A percentile compares a stretch with the other conserved stretches of the same genome.
These are phyloP conservation scores for Coprinopsis sp. DNA, from an alignment of 768 basidiomycete species.

Conservation along the genomic window DNA sequence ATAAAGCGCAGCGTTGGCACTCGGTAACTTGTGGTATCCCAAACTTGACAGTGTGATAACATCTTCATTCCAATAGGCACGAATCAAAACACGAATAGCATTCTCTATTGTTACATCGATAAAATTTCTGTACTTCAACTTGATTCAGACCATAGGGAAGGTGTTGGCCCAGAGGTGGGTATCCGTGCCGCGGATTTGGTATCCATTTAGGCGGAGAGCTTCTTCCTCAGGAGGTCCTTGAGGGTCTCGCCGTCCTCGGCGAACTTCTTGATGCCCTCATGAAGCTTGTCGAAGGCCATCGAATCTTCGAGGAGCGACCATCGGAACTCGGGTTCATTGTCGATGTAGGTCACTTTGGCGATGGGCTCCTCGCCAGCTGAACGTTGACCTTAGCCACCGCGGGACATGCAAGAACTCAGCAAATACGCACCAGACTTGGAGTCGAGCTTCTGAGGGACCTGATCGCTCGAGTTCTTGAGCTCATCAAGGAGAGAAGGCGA, in stretches of 20 bases:
- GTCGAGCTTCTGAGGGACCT: constrained; percentile 84
- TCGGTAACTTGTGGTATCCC: too few relatives aligned
- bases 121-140: too few relatives aligned
- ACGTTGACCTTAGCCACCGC: constrained; percentile 5
- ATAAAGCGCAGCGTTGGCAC: too few relatives aligned
- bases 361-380: constrained; percentile 58
- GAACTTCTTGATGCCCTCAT: constrained; percentile 98
- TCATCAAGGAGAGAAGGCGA: constrained; percentile 87
- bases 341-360: constrained; percentile 76
- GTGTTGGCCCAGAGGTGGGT: too few relatives aligned
- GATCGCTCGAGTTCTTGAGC: constrained; percentile 74
- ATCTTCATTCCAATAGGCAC: too few relatives aligned
- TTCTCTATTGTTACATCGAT: too few relatives aligned
- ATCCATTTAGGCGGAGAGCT: constrained; percentile 44
- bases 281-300: constrained; percentile 99
- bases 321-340: constrained; percentile 95
- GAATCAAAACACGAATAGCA: too few relatives aligned
- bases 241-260: constrained; percentile 91
- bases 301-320: constrained; percentile 88
- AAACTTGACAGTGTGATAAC: too few relatives aligned
- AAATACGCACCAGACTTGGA: constrained; percentile 48
- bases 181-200: too few relatives aligned
- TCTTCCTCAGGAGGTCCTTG: constrained; percentile 74
- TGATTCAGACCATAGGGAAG: too few relatives aligned
- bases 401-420: constrained; percentile 5